A percentile compares a stretch with the other conserved stretches of the same genome.
Conservation (phyloP, 2,329 filamentous ascomycete species). For the Colletotrichum endophyticum region DNA sequence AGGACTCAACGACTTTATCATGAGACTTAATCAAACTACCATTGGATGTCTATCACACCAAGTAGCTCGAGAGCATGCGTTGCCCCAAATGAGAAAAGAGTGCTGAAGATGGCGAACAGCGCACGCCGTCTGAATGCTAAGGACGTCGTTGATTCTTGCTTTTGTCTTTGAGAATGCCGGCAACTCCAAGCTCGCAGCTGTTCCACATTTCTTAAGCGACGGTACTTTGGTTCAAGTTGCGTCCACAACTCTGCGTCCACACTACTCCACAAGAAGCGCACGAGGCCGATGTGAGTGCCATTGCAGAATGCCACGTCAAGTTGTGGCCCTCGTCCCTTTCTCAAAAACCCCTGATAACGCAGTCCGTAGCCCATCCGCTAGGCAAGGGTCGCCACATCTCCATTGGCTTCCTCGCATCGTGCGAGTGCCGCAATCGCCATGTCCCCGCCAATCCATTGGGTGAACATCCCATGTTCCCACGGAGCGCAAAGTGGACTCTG, state of each 20-base stretch:
- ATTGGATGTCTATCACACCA: neutral
- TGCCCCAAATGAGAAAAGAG: neutral
- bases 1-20: neutral
- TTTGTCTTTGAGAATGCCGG: neutral
- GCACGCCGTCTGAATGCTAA: neutral
- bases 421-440: neutral
- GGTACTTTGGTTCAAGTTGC: neutral
- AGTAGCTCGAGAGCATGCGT: neutral
- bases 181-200: neutral
- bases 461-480: neutral
- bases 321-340: neutral
- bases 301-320: neutral
- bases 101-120: neutral
- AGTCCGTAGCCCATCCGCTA: neutral
- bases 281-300: neutral
- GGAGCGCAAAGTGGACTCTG: neutral
- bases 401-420: neutral
- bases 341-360: neutral
- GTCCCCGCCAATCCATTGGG: neutral
- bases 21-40: neutral
- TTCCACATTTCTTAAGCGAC: neutral
- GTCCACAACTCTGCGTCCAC: neutral
- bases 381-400: neutral
- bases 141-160: neutral
- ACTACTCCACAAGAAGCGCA: neutral